A percentile compares a stretch with the other conserved stretches of the same genome.
Evolutionary conservation across 352 stramenopile species (phyloP).

Genomic region (Elongisporangium anandrum): DNA sequence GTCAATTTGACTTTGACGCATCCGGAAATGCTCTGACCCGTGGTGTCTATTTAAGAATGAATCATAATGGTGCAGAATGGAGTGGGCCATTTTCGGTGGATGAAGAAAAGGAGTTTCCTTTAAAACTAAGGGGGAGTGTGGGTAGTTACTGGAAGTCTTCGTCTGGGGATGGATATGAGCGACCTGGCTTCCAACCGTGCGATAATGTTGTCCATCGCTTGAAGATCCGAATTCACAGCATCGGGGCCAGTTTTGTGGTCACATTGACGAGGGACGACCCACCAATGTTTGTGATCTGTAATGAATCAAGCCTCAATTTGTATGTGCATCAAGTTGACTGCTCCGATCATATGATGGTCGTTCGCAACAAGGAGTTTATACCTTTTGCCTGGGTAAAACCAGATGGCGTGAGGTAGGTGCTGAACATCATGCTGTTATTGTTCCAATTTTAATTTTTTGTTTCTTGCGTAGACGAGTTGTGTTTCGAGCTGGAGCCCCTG

Average conservation of each 20-base stretch:
- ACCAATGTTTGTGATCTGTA: slow-evolving; percentile 84
- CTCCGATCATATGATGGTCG: slow-evolving; percentile 55
- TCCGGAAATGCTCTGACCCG: slow-evolving; percentile 45
- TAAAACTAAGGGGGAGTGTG: slow-evolving; percentile 67
- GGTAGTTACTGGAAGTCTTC: slow-evolving; percentile 40
- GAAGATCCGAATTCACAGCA: slow-evolving; percentile 69
- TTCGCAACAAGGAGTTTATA: slow-evolving; percentile 67
- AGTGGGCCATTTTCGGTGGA: slow-evolving; percentile 77
- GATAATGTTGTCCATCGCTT: slow-evolving; percentile 54
- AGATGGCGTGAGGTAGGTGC: slow-evolving; percentile 58
- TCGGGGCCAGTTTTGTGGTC: slow-evolving; percentile 78
- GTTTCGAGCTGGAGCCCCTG: slow-evolving; percentile 41
- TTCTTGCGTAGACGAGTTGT: slow-evolving; percentile 49
- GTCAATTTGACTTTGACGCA: slow-evolving; percentile 72
- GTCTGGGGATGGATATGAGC: slow-evolving; percentile 25
- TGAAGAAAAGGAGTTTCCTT: slow-evolving; percentile 83
- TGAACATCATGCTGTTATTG: neutral
- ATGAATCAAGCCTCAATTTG: slow-evolving; percentile 73
- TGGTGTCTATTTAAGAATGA: slow-evolving; percentile 71
- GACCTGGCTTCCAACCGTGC: slow-evolving; percentile 40
- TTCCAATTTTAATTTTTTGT: slow-evolving; percentile 2
- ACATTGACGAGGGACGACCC: slow-evolving; percentile 73
- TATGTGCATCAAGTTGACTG: slow-evolving; percentile 66
- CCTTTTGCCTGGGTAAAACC: slow-evolving; percentile 82
- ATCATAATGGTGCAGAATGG: slow-evolving; percentile 70